These are phyloP conservation scores for Talaromyces piceae DNA, from an alignment of 2,329 filamentous ascomycete genomes.

Conservation along the genomic window DNA sequence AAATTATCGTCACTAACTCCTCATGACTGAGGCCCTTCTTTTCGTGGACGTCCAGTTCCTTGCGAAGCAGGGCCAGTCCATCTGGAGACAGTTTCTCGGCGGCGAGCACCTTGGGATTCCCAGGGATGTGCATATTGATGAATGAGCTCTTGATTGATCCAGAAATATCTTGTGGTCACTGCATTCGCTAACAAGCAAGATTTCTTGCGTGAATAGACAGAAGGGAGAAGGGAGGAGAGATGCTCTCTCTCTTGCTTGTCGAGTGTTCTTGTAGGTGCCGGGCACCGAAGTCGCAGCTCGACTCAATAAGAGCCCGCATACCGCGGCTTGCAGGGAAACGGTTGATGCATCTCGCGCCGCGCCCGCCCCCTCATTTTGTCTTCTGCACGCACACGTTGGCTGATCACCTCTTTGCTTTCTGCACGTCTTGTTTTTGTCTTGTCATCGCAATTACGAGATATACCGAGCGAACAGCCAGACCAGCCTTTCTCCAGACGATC, in stretches of 20 bases:
- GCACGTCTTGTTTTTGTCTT: background rate
- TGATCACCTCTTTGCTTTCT: background rate
- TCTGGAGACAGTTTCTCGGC: constrained; percentile 76
- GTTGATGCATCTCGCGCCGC: background rate
- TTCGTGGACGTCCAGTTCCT: constrained; percentile 63
- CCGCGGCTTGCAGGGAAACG: background rate
- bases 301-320: background rate
- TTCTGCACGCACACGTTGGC: background rate
- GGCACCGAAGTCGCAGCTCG: background rate
- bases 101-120: constrained; percentile 54
- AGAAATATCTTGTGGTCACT: background rate
- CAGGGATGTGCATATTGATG: constrained; percentile 16
- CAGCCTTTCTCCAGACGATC: background rate
- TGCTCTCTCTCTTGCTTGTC: too few species aligned
- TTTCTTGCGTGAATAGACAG: background rate
- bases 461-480: background rate
- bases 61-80: constrained; percentile 61
- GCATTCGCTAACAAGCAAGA: background rate
- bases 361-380: background rate
- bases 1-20: constrained; percentile 60
- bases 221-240: too few species aligned
- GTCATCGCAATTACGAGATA: background rate
- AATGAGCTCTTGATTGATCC: background rate
- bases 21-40: constrained; percentile 54
- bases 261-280: too few species aligned